Percentiles rank a stretch among this genome's conserved stretches.
Conservation (phyloP, 495 filamentous ascomycete genomes). For the Trichoderma parareesei region DNA sequence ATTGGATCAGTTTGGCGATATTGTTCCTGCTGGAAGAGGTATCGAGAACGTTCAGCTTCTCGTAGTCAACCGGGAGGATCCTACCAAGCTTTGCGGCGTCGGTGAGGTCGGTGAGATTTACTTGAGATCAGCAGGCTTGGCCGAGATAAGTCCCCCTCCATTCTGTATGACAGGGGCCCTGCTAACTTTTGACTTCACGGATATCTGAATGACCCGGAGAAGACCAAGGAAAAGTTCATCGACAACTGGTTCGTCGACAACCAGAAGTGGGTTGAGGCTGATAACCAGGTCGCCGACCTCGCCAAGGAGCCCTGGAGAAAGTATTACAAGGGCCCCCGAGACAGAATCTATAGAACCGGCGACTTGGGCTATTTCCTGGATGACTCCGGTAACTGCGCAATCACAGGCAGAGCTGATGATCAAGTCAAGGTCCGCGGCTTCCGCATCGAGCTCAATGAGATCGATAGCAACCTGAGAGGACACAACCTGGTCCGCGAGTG, state of each 20-base stretch:
- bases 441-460: constrained; percentile 89
- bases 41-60: constrained; percentile 93
- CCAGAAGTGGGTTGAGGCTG: constrained; percentile 58
- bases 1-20: constrained; percentile 65
- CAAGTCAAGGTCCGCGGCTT: constrained; percentile 97
- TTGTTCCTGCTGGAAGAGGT: constrained; percentile 78
- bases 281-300: constrained; percentile 35
- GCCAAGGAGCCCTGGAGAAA: constrained; percentile 61
- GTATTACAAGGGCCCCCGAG: constrained; percentile 75
- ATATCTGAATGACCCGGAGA: constrained; percentile 62
- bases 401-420: constrained; percentile 72
- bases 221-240: constrained; percentile 76
- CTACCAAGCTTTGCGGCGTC: constrained; percentile 61
- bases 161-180: background rate
- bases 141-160: constrained; percentile 42
- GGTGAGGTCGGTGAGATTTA: constrained; percentile 86
- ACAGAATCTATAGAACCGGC: constrained; percentile 78
- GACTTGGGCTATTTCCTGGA: constrained; percentile 68
- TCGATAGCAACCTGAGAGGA: constrained; percentile 74
- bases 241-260: constrained; percentile 83
- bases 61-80: constrained; percentile 75
- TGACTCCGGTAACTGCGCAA: constrained; percentile 63
- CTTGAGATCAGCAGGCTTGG: constrained; percentile 79
- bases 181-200: constrained; percentile 29
- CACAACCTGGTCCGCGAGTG: constrained; percentile 78